Evolutionary conservation across 169 alveolate genomes (phyloP).

Genomic region (Eimeria mitis): DNA sequence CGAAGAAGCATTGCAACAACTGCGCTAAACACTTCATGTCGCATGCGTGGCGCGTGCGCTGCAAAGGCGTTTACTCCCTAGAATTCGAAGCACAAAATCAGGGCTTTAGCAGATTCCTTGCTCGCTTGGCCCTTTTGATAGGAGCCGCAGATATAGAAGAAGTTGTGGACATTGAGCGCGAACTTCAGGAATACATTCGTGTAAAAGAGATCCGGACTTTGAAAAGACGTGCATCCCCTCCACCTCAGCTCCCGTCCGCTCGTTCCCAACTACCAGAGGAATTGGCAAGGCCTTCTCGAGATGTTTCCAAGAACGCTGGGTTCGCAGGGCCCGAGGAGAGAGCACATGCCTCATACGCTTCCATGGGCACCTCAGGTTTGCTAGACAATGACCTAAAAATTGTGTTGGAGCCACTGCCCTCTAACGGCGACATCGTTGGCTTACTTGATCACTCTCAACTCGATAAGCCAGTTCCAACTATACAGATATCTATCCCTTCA

Average conservation of each 20-base stretch:
- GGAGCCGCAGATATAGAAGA: constrained; percentile 71
- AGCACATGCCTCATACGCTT: not conserved
- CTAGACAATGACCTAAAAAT: constrained; percentile 3
- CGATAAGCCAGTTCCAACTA: constrained; percentile 4
- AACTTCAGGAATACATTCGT: constrained; percentile 29
- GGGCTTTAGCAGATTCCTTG: constrained; percentile 49
- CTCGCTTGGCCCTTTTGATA: constrained; percentile 54
- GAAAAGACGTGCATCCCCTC: not conserved
- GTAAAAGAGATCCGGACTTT: constrained; percentile 8
- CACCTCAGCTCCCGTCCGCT: not conserved
- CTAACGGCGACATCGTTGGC: not conserved
- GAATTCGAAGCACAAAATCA: constrained; percentile 66
- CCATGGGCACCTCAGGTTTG: not conserved
- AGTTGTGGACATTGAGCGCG: constrained; percentile 55
- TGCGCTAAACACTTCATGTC: constrained; percentile 60
- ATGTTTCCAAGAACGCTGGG: not conserved
- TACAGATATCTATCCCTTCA: constrained; percentile 55
- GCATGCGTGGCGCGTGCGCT: constrained; percentile 26
- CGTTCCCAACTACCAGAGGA: not conserved
- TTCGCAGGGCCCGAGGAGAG: not conserved
- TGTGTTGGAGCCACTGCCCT: constrained; percentile 50
- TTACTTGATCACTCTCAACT: not conserved
- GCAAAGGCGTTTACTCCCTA: constrained; percentile 38
- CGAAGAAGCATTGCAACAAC: not conserved
- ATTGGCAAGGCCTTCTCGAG: not conserved